Conservation (phyloP, 139 green algal species). For the Medakamo hakoo region DNA sequence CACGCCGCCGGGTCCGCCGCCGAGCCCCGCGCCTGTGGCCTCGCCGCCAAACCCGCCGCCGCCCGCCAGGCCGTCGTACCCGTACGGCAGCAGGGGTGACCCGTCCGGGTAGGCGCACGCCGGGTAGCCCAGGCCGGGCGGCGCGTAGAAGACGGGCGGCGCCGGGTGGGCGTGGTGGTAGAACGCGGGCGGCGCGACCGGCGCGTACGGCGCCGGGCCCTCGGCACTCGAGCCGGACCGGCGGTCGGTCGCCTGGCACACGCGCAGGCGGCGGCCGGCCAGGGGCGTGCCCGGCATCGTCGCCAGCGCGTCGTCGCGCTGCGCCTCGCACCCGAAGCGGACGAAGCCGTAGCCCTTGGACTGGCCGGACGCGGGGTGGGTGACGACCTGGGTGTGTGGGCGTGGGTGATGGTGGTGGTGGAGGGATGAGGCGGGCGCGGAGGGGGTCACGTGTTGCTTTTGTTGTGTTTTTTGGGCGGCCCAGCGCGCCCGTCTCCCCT, state of each 20-base stretch:
- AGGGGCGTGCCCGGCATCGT: constrained; percentile 77
- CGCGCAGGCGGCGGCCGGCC: constrained; percentile 49
- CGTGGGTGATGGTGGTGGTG: neutral
- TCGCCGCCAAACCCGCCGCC: too few species aligned
- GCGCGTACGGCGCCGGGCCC: too few species aligned
- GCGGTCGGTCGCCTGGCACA: constrained; percentile 58
- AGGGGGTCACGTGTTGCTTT: neutral
- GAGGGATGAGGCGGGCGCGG: neutral
- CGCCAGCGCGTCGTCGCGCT: constrained; percentile 63
- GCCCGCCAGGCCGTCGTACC: too few species aligned
- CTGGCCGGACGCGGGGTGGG: constrained; percentile 56
- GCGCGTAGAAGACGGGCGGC: too few species aligned
- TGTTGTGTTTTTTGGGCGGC: neutral
- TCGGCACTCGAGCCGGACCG: too few species aligned
- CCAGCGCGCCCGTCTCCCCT: neutral
- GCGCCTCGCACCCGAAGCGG: constrained; percentile 61
- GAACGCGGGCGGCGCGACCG: too few species aligned
- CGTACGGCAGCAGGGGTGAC: too few species aligned
- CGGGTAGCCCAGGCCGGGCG: too few species aligned
- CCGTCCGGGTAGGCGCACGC: too few species aligned
- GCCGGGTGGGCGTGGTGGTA: too few species aligned
- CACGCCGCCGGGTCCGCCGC: too few species aligned
- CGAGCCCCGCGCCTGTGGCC: too few species aligned
- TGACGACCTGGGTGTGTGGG: constrained; percentile 60
- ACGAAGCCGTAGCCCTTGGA: constrained; percentile 95